Percentiles rank a stretch among this genome's conserved stretches.
Evolutionary conservation across 1,284 basidiomycete species (phyloP).

Genomic region (Sparassis latifolia): DNA sequence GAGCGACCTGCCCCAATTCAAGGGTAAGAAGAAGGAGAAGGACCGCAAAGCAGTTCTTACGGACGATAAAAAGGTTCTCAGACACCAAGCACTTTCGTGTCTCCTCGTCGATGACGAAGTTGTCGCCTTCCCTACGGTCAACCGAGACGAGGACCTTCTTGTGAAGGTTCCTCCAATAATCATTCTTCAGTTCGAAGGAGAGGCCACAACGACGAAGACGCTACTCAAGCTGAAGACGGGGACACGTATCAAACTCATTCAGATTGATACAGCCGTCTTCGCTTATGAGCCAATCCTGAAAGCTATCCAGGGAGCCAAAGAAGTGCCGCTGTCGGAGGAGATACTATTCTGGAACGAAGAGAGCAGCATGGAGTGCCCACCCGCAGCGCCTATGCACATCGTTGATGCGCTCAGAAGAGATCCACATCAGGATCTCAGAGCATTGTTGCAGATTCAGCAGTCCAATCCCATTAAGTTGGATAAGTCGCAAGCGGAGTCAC

Average conservation of each 20-base stretch:
- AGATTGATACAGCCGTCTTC: conserved; percentile 55
- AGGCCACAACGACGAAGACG: conserved; percentile 29
- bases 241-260: conserved; percentile 38
- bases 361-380: conserved; percentile 7
- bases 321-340: conserved; percentile 40
- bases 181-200: conserved; percentile 44
- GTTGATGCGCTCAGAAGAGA: conserved; percentile 28
- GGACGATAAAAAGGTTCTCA: conserved; percentile 38
- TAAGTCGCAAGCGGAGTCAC: conserved; percentile 40
- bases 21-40: conserved; percentile 18
- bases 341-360: conserved; percentile 46
- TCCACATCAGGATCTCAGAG: conserved; percentile 35
- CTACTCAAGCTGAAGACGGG: conserved; percentile 34
- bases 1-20: conserved; percentile 37
- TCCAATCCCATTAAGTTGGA: conserved; percentile 41
- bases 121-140: conserved; percentile 44
- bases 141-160: conserved; percentile 47
- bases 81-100: conserved; percentile 46
- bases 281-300: conserved; percentile 54
- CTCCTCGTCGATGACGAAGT: conserved; percentile 42
- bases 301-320: conserved; percentile 39
- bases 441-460: conserved; percentile 24
- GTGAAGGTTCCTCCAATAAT: conserved; percentile 40
- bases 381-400: conserved; percentile 15
- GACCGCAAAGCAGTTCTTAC: conserved; percentile 26